Evolutionary conservation across 176 grass and related monocot species (phyloP).

Genomic region (Poa annua): DNA sequence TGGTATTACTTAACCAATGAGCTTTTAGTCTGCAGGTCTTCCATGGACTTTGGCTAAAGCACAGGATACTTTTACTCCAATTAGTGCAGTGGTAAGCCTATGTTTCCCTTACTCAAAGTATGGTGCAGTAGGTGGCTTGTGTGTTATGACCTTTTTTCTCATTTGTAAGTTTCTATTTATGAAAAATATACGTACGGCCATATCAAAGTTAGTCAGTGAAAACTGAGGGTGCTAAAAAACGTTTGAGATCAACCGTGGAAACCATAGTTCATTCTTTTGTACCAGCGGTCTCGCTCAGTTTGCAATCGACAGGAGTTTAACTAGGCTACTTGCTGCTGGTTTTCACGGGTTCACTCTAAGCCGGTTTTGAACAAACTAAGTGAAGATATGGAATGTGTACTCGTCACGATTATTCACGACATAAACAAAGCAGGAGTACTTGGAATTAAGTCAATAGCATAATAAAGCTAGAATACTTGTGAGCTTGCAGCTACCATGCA

Average conservation of each 20-base stretch:
- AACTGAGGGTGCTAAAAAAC: not conserved
- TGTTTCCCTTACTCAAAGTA: conserved; percentile 16
- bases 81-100: conserved; percentile 84
- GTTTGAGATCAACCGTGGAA: not conserved
- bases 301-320: too few species aligned
- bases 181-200: not conserved
- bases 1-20: conserved; percentile 24
- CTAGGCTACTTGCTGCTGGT: not conserved
- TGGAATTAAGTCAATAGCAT: not conserved
- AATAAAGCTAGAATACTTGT: not conserved
- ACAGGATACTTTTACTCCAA: conserved; percentile 97
- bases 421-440: not conserved
- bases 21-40: conserved; percentile 77
- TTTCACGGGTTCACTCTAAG: not conserved
- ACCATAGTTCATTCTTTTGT: not conserved
- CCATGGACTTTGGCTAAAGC: conserved; percentile 97
- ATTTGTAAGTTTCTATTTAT: not conserved
- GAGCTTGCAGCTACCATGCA: not conserved
- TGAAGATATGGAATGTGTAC: conserved; percentile 6
- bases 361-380: not conserved
- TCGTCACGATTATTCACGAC: not conserved
- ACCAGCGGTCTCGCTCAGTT: too few species aligned
- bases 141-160: not conserved
- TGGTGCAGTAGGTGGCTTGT: not conserved
- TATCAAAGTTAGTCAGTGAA: conserved; percentile 30